Evolutionary conservation across 75 land plant species (phyloP), one percentile per base, ranked within the genome.

Genomic region (Larix kaempferi): DNA sequence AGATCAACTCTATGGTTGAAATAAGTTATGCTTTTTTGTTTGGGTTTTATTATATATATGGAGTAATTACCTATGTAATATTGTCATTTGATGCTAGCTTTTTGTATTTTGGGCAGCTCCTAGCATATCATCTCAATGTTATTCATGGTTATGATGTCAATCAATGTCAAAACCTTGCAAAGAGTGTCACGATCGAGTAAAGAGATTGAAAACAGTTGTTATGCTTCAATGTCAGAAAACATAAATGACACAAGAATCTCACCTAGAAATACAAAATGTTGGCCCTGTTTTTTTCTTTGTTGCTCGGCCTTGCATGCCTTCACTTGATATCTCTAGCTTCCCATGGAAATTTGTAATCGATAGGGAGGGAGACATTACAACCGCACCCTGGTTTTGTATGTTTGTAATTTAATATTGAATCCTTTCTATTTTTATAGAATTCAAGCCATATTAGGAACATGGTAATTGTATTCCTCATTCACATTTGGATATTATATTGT

Each of bases 161-260:
- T 79, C 99, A 96, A 71, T 97, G 97, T 52, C 89, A 97, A 64
- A 96, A 96, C 80, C 89, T 96, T 66, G 99, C 99, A 56, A 96
- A 96, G 86, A 96, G 99, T 78, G 99, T 96, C 57, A 96, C 99
- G 11, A 96, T 95, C 6, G 86, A 93, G 71, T 94, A 82, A 84
- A 56, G 59, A 72, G 57, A 3, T 59, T 59, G 6, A 23, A 6
- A 22, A 4, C 0, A 35, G 71, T 16, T 35, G n/a, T 66, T 35
- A 35, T 35, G 41, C 5, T 2, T 10, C 39, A 11, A 8, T 1
- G 11, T 49, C 8, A 2, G 8, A 33, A 5, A 67, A 4, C 49
- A 39, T 16, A 67, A 37, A 1, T 39, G 49, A n/a, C 17, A 67
- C 71, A 67, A 21, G 41, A 67, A 67, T 12, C 27, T 14, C n/a